phyloP scores from a whole-genome alignment of 164 flowering plant species.

The Brasenia schreberi region DNA sequence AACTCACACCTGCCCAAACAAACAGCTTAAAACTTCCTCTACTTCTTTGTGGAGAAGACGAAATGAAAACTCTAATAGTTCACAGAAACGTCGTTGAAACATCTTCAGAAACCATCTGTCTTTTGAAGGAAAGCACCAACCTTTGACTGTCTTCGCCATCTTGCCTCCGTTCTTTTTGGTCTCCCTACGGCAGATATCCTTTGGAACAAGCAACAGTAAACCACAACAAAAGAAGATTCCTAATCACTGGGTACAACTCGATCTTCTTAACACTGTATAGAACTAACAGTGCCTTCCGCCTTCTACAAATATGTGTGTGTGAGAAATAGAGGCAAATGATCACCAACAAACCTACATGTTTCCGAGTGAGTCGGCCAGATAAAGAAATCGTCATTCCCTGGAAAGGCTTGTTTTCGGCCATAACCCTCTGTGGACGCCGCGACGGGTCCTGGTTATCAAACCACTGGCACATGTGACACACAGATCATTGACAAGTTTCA shows the following conservation, averaged over 20 bases:
- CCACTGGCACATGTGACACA: conserved; percentile 22
- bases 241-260: not conserved
- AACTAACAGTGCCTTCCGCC: too few species aligned
- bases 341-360: conserved; percentile 28
- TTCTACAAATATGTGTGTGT: too few species aligned
- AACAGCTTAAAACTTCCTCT: not conserved
- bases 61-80: too few species aligned
- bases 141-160: conserved; percentile 37
- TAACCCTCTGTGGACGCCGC: conserved; percentile 21
- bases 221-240: not conserved
- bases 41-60: too few species aligned
- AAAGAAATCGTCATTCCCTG: conserved; percentile 44
- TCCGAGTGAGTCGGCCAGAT: conserved; percentile 54
- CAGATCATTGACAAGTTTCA: not conserved
- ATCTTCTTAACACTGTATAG: too few species aligned
- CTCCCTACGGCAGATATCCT: conserved; percentile 52
- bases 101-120: too few species aligned
- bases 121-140: conserved; percentile 11
- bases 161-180: conserved; percentile 69
- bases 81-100: too few species aligned
- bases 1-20: conserved; percentile 28
- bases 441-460: conserved; percentile 38
- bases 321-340: too few species aligned
- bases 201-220: not conserved
- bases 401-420: conserved; percentile 35